Evolutionary conservation across 495 filamentous ascomycete species (phyloP).

Genomic region (Penicillium canariense): DNA sequence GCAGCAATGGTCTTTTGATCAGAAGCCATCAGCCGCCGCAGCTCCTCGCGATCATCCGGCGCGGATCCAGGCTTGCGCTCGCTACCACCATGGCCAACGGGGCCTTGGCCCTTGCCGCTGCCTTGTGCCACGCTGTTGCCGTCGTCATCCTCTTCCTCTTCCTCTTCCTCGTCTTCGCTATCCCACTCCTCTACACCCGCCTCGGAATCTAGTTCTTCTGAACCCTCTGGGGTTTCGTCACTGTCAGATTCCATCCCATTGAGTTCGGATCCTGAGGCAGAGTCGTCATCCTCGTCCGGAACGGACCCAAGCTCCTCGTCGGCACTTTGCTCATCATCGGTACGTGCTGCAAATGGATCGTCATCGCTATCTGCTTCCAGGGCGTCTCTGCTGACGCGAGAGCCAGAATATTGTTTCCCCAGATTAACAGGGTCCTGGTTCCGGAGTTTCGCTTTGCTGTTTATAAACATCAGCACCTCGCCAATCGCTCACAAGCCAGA

Average conservation of each 20-base stretch:
- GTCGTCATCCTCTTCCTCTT: background rate
- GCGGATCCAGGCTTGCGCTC: background rate
- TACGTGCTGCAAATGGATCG: conserved; percentile 38
- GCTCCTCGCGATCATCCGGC: conserved; percentile 51
- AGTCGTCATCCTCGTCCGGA: conserved; percentile 31
- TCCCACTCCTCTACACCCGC: background rate
- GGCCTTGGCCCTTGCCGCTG: background rate
- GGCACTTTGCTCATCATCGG: conserved; percentile 15
- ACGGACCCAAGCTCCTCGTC: conserved; percentile 22
- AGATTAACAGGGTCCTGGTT: conserved; percentile 59
- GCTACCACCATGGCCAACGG: background rate
- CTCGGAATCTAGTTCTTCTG: background rate
- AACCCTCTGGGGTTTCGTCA: background rate
- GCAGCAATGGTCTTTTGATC: conserved; percentile 68
- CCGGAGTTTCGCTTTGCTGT: conserved; percentile 80
- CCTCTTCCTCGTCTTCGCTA: background rate
- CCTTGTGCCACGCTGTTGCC: background rate
- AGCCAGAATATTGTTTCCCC: conserved; percentile 80
- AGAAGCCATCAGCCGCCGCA: conserved; percentile 67
- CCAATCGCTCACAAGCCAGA: conserved; percentile 4
- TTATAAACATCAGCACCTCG: conserved; percentile 5
- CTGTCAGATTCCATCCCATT: background rate
- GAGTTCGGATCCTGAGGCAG: background rate
- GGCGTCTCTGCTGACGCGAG: conserved; percentile 70
- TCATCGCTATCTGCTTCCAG: conserved; percentile 54